phyloP scores from a whole-genome alignment of 2,329 filamentous ascomycete genomes.

The Blastomyces silverae region DNA sequence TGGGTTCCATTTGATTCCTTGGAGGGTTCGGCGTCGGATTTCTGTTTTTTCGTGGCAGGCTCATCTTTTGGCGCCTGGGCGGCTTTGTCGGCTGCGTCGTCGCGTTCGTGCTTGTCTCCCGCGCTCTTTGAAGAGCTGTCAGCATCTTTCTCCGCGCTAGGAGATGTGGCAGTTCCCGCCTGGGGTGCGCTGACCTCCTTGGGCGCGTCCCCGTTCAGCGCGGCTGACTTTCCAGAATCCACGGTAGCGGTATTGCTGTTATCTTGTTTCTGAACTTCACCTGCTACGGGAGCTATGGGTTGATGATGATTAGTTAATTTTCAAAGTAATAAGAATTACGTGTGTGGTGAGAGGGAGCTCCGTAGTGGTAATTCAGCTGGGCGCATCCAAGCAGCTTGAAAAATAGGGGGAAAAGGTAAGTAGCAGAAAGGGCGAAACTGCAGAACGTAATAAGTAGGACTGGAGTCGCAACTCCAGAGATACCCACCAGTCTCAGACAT shows the following conservation, averaged over 20 bases:
- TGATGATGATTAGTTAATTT: background rate
- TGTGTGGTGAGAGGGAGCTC: background rate
- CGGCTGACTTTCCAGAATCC: background rate
- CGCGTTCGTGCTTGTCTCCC: slow-evolving; percentile 13
- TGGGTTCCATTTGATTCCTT: slow-evolving; percentile 21
- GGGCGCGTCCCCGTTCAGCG: slow-evolving; percentile 3
- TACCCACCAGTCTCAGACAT: background rate
- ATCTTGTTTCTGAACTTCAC: slow-evolving; percentile 2
- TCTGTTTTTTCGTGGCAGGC: slow-evolving; percentile 34
- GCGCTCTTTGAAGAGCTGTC: slow-evolving; percentile 10
- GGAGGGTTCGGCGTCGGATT: slow-evolving; percentile 22
- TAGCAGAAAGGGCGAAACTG: background rate
- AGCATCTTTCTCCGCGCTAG: background rate
- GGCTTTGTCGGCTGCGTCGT: slow-evolving; percentile 8
- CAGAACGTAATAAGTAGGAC: background rate
- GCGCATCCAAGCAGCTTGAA: background rate
- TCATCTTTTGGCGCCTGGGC: slow-evolving; percentile 17
- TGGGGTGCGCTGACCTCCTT: slow-evolving; percentile 10
- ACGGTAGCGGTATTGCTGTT: background rate
- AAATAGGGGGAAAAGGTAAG: background rate
- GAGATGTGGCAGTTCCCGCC: background rate
- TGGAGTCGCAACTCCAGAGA: background rate
- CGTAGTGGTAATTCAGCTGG: background rate
- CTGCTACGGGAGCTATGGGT: background rate
- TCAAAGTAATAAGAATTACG: background rate